Percentiles rank a stretch among this genome's conserved stretches.
phyloP scores from a whole-genome alignment of 2,329 filamentous ascomycete genomes.

The Diplodia corticola region DNA sequence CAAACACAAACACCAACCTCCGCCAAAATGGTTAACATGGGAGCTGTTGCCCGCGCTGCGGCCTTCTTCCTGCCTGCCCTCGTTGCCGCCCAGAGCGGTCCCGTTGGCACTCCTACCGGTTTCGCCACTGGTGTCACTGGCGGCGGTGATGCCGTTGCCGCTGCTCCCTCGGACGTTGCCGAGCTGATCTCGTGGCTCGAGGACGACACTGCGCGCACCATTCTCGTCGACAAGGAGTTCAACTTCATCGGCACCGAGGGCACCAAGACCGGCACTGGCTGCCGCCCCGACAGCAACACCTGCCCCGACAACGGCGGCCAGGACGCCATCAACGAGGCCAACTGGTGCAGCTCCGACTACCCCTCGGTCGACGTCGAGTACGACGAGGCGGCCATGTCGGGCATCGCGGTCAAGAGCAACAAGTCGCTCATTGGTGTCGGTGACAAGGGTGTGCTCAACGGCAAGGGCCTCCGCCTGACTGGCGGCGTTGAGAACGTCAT shows the following conservation, averaged over 20 bases:
- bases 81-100: constrained; percentile 21
- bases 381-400: constrained; percentile 34
- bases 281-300: constrained; percentile 11
- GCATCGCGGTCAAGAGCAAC: constrained; percentile 42
- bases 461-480: constrained; percentile 44
- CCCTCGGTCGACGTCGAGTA: constrained; percentile 31
- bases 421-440: constrained; percentile 47
- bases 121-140: constrained; percentile 32
- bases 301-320: constrained; percentile 21
- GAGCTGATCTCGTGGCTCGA: constrained; percentile 29
- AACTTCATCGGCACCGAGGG: constrained; percentile 33
- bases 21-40: constrained; percentile 14
- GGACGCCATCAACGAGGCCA: constrained; percentile 21
- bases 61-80: constrained; percentile 17
- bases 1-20: background rate
- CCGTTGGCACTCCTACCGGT: constrained; percentile 32
- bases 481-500: constrained; percentile 39
- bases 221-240: constrained; percentile 30
- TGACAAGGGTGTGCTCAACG: constrained; percentile 43
- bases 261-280: constrained; percentile 15
- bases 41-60: background rate
- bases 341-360: constrained; percentile 14
- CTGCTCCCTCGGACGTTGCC: constrained; percentile 29
- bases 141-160: constrained; percentile 29
- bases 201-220: constrained; percentile 28